A percentile compares a stretch with the other conserved stretches of the same genome.
Evolutionary conservation across 1,284 basidiomycete genomes (phyloP).

Genomic region (Chalciporus sp.): DNA sequence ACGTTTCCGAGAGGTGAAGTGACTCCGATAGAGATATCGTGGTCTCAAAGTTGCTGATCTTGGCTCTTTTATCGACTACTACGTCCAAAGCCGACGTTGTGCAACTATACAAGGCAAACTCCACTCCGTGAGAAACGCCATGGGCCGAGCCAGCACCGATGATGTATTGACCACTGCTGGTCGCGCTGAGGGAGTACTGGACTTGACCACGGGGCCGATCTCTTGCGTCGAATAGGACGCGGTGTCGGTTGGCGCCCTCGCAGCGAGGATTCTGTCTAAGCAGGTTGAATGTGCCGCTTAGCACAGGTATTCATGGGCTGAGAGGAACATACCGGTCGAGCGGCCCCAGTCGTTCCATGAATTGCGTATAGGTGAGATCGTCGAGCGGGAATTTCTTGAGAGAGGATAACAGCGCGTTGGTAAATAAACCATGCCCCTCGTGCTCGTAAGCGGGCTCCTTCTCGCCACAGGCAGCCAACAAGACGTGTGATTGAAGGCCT

Average conservation of each 20-base stretch:
- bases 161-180: conserved; percentile 1
- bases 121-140: conserved; percentile 14
- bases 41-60: conserved; percentile 21
- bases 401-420: conserved; percentile 14
- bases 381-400: conserved; percentile 4
- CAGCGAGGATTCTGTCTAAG: conserved; percentile 21
- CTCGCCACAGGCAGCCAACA: conserved; percentile 56
- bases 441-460: conserved; percentile 34
- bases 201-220: conserved; percentile 4
- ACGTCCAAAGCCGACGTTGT: neutral
- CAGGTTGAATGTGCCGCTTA: neutral
- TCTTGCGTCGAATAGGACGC: conserved; percentile 20
- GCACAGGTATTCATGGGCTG: too few relatives aligned
- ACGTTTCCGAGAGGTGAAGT: neutral
- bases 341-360: conserved; percentile 8
- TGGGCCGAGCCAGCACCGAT: conserved; percentile 20
- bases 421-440: conserved; percentile 14
- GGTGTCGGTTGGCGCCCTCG: conserved; percentile 16
- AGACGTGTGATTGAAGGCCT: conserved; percentile 44
- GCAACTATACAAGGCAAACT: conserved; percentile 16
- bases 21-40: neutral
- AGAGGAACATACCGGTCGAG: conserved; percentile 11
- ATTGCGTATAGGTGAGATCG: conserved; percentile 16
- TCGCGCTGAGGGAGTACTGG: neutral
- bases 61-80: neutral